These are phyloP conservation scores for Sporothrix schenckii DNA, from an alignment of 2,329 filamentous ascomycete genomes.

Conservation along the genomic window DNA sequence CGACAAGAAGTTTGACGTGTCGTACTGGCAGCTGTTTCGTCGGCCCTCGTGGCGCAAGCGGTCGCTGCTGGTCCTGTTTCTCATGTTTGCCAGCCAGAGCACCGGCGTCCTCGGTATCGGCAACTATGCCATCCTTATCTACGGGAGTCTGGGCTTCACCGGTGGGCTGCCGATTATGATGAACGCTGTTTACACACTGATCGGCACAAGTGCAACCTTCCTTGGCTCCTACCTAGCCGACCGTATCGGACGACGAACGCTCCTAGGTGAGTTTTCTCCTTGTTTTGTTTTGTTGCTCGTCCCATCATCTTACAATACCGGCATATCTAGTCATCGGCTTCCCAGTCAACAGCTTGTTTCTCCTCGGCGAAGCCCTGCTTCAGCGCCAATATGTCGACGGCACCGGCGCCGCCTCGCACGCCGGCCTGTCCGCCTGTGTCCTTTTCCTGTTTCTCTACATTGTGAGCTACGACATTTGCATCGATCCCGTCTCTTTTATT, in stretches of 20 bases:
- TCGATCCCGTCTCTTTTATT: slow-evolving; percentile 24
- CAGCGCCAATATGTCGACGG: slow-evolving; percentile 28
- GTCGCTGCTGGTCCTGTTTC: slow-evolving; percentile 44
- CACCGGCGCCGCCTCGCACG: slow-evolving; percentile 4
- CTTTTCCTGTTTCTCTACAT: slow-evolving; percentile 28
- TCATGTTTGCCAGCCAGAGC: slow-evolving; percentile 28
- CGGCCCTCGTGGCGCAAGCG: slow-evolving; percentile 47
- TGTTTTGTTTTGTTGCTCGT: neutral
- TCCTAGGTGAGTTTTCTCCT: slow-evolving; percentile 3
- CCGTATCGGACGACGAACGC: slow-evolving; percentile 13
- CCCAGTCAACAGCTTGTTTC: slow-evolving; percentile 11
- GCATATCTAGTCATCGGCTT: slow-evolving; percentile 7
- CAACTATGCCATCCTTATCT: slow-evolving; percentile 30
- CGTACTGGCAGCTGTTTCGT: slow-evolving; percentile 45
- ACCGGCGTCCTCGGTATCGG: slow-evolving; percentile 26
- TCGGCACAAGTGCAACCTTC: slow-evolving; percentile 21
- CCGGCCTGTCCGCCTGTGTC: slow-evolving; percentile 14
- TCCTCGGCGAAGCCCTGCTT: slow-evolving; percentile 25
- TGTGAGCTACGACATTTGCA: slow-evolving; percentile 28
- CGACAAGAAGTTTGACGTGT: slow-evolving; percentile 42
- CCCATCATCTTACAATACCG: neutral
- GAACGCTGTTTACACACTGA: slow-evolving; percentile 27
- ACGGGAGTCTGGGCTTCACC: slow-evolving; percentile 23
- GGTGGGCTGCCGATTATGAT: slow-evolving; percentile 30
- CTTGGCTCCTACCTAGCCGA: slow-evolving; percentile 23